A percentile compares a stretch with the other conserved stretches of the same genome.
Evolutionary conservation across 2,329 filamentous ascomycete genomes (phyloP).

Genomic region (Paracorniculantispora psalliotae): DNA sequence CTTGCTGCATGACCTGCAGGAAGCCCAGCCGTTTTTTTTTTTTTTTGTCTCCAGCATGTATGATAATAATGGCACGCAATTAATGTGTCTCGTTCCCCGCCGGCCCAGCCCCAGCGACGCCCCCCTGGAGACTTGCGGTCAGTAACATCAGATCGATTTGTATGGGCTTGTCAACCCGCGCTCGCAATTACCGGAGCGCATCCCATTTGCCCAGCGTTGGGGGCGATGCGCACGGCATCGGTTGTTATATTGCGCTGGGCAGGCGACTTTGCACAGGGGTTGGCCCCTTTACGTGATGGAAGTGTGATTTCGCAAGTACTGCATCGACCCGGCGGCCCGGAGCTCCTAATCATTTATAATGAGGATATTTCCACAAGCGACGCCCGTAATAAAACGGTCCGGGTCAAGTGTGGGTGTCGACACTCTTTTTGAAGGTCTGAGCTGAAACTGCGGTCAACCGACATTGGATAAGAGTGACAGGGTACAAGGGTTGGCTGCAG

Average conservation of each 20-base stretch:
- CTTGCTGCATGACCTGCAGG: constrained; percentile 6
- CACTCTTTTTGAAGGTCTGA: background rate
- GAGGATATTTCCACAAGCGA: too few relatives aligned
- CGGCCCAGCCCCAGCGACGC: background rate
- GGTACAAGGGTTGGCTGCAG: background rate
- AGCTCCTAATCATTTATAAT: too few relatives aligned
- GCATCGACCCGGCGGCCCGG: too few relatives aligned
- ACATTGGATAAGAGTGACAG: background rate
- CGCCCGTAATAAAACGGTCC: background rate
- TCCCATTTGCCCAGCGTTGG: background rate
- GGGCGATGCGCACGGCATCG: background rate
- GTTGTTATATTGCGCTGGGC: background rate
- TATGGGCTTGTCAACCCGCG: too few relatives aligned
- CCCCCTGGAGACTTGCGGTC: too few relatives aligned
- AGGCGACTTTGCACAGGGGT: too few relatives aligned
- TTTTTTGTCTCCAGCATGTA: too few relatives aligned
- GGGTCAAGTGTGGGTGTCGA: background rate
- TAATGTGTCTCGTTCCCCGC: too few relatives aligned
- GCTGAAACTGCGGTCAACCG: constrained; percentile 1
- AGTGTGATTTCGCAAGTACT: too few relatives aligned
- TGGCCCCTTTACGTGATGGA: too few relatives aligned
- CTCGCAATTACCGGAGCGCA: background rate
- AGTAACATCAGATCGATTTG: too few relatives aligned
- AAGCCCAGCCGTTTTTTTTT: background rate
- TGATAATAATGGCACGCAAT: too few relatives aligned